Percentiles rank a stretch among this genome's conserved stretches.
Conservation (phyloP, 2,329 filamentous ascomycete genomes). For the Epichloe typhina region DNA sequence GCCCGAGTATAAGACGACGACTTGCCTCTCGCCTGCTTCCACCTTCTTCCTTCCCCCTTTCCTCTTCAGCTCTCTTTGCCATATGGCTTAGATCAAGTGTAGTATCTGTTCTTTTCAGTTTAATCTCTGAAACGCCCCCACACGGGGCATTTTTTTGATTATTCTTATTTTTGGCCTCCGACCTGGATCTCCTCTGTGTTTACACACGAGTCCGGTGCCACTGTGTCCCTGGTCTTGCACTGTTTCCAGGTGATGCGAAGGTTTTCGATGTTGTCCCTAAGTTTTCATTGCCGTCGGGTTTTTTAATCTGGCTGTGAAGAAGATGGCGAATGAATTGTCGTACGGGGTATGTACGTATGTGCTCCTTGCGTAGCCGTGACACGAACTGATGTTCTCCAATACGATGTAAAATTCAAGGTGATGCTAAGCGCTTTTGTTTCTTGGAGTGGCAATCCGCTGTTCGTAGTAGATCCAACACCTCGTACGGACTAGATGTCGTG, state of each 20-base stretch:
- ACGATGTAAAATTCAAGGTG: too few relatives aligned
- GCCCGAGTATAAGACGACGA: neutral
- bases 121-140: slow-evolving; percentile 81
- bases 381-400: too few relatives aligned
- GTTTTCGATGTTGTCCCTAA: slow-evolving; percentile 11
- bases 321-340: slow-evolving; percentile 15
- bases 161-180: slow-evolving; percentile 47
- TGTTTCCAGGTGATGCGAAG: slow-evolving; percentile 28
- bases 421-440: neutral
- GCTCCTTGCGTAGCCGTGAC: too few relatives aligned
- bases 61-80: slow-evolving; percentile 29
- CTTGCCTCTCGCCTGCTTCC: neutral
- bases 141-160: slow-evolving; percentile 54
- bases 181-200: slow-evolving; percentile 22
- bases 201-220: slow-evolving; percentile 22
- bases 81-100: slow-evolving; percentile 79
- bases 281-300: slow-evolving; percentile 20
- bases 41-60: slow-evolving; percentile 11
- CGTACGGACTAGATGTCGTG: neutral
- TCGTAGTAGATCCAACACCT: neutral
- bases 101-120: slow-evolving; percentile 96
- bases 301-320: slow-evolving; percentile 1
- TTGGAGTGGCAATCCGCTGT: neutral
- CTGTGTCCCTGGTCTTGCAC: slow-evolving; percentile 30
- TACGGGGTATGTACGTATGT: too few relatives aligned